phyloP scores from a whole-genome alignment of 1,139 yeast genomes.

The Entelexis paramagnoliae region DNA sequence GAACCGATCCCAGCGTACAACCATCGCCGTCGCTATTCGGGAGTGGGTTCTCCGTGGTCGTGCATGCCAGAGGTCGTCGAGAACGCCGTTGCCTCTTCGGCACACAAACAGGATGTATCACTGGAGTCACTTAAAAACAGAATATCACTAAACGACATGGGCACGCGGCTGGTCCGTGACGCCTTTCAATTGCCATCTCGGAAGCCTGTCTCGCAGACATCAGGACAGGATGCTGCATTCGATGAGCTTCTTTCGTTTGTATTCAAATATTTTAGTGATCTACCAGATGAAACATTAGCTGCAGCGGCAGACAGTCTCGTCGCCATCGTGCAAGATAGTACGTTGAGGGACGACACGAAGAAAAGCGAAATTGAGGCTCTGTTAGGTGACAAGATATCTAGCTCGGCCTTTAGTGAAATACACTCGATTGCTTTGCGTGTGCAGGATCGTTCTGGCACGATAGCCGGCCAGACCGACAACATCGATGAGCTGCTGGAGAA shows the following conservation, averaged over 20 bases:
- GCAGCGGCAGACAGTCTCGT: slow-evolving; percentile 58
- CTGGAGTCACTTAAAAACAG: slow-evolving; percentile 12
- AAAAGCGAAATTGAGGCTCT: slow-evolving; percentile 39
- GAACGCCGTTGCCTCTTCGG: not conserved
- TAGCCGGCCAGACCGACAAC: slow-evolving; percentile 34
- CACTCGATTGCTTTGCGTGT: not conserved
- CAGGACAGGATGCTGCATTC: not conserved
- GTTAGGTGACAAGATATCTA: slow-evolving; percentile 32
- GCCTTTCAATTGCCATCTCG: not conserved
- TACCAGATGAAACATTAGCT: slow-evolving; percentile 45
- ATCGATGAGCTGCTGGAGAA: slow-evolving; percentile 22
- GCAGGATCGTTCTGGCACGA: not conserved
- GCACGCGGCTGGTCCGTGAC: slow-evolving; percentile 7
- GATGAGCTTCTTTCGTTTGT: slow-evolving; percentile 35
- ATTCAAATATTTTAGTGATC: slow-evolving; percentile 43
- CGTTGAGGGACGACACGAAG: slow-evolving; percentile 35
- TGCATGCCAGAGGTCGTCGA: slow-evolving; percentile 14
- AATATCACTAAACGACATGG: slow-evolving; percentile 13
- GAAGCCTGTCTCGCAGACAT: not conserved
- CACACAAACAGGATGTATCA: not conserved
- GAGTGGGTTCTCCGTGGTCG: not conserved
- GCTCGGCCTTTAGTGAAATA: slow-evolving; percentile 1
- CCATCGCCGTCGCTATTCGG: not conserved
- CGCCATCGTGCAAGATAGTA: slow-evolving; percentile 47
- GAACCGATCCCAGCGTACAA: not conserved